These are phyloP conservation scores for Lipomyces sp. DNA, from an alignment of 805 yeast species.

Conservation along the genomic window DNA sequence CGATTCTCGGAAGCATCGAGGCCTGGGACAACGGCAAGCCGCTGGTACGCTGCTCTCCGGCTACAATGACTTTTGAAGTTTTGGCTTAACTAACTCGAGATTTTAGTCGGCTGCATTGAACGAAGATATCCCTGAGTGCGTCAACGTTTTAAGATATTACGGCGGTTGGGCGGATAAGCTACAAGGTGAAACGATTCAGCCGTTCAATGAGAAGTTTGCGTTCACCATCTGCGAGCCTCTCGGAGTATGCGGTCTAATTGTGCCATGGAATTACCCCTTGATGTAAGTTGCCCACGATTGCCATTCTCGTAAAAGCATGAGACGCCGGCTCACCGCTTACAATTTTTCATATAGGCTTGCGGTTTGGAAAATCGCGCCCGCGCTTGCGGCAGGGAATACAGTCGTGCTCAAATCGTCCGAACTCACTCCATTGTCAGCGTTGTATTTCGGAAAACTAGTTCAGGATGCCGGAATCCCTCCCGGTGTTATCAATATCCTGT, in stretches of 20 bases:
- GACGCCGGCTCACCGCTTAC: not conserved
- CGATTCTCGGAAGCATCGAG: slow-evolving; percentile 12
- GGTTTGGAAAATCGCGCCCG: slow-evolving; percentile 78
- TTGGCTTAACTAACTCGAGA: not conserved
- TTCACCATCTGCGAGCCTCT: slow-evolving; percentile 66
- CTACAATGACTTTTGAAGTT: not conserved
- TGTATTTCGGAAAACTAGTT: slow-evolving; percentile 56
- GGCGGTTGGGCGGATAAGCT: slow-evolving; percentile 51
- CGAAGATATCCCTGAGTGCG: slow-evolving; percentile 55
- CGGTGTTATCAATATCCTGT: slow-evolving; percentile 68
- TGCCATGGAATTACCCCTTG: slow-evolving; percentile 72
- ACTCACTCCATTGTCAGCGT: slow-evolving; percentile 67
- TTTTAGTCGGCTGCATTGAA: not conserved
- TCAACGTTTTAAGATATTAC: slow-evolving; percentile 47
- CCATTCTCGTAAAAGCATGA: not conserved
- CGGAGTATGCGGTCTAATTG: slow-evolving; percentile 65
- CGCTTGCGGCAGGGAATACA: slow-evolving; percentile 74
- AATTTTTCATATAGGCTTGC: slow-evolving; percentile 17
- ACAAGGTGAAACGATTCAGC: slow-evolving; percentile 58
- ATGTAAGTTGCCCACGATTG: slow-evolving; percentile 10
- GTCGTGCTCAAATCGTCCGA: slow-evolving; percentile 73
- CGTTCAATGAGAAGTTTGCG: slow-evolving; percentile 57
- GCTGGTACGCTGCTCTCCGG: slow-evolving; percentile 1
- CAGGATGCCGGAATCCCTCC: slow-evolving; percentile 71
- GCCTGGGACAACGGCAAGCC: slow-evolving; percentile 23